phyloP scores from a whole-genome alignment of 2,329 filamentous ascomycete genomes.

The Penicillium hesseltinei region DNA sequence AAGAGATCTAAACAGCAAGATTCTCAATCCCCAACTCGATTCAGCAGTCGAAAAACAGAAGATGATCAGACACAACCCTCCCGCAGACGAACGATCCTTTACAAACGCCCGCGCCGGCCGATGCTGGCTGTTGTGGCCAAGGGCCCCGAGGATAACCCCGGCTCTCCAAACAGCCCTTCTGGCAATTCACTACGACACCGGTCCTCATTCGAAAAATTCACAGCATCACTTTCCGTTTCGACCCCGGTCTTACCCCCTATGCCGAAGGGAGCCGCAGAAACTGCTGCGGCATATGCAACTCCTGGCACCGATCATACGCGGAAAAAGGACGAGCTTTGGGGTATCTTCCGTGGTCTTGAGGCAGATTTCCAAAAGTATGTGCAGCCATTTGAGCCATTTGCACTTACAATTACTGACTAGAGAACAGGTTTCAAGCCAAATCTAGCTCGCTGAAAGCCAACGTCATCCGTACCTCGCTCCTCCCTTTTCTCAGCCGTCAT shows the following conservation, averaged over 20 bases:
- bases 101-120: constrained; percentile 41
- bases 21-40: constrained; percentile 23
- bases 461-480: constrained; percentile 66
- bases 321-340: constrained; percentile 69
- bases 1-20: constrained; percentile 35
- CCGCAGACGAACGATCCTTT: constrained; percentile 34
- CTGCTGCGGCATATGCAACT: constrained; percentile 35
- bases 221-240: constrained; percentile 42
- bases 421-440: constrained; percentile 66
- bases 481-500: constrained; percentile 75
- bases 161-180: constrained; percentile 40
- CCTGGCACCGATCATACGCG: constrained; percentile 41
- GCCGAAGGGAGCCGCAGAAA: constrained; percentile 43
- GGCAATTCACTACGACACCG: constrained; percentile 41
- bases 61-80: constrained; percentile 25
- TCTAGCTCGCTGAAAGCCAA: constrained; percentile 71
- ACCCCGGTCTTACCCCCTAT: constrained; percentile 50
- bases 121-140: constrained; percentile 41
- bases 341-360: constrained; percentile 65
- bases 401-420: constrained; percentile 11
- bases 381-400: not conserved
- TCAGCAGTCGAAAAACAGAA: constrained; percentile 16
- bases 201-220: constrained; percentile 49
- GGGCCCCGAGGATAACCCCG: constrained; percentile 34
- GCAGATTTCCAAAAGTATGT: constrained; percentile 65